phyloP scores from a whole-genome alignment of 345 rosid genomes.

The Murraya paniculata region DNA sequence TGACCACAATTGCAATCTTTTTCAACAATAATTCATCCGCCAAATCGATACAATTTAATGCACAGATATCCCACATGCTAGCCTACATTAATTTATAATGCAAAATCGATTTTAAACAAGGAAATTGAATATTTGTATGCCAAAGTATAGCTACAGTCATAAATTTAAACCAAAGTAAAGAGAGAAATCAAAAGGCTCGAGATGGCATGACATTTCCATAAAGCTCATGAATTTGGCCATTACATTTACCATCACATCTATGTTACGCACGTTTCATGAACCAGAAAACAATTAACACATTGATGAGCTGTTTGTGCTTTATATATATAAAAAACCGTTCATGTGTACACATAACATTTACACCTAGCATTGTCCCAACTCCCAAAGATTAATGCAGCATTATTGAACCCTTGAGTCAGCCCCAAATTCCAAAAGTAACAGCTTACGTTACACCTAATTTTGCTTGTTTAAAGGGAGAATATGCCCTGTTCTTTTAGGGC shows the following conservation, averaged over 20 bases:
- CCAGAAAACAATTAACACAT: slow-evolving; percentile 4
- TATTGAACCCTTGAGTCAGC: slow-evolving; percentile 14
- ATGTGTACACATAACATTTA: slow-evolving; percentile 19
- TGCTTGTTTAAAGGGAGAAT: slow-evolving; percentile 8
- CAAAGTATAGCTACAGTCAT: not conserved
- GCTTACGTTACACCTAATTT: slow-evolving; percentile 13
- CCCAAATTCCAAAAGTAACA: slow-evolving; percentile 13
- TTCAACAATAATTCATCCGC: not conserved
- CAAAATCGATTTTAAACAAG: not conserved
- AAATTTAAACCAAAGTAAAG: not conserved
- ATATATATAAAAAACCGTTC: slow-evolving; percentile 20
- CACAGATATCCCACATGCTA: not conserved
- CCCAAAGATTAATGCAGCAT: slow-evolving; percentile 21
- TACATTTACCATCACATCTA: not conserved
- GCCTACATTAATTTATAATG: not conserved
- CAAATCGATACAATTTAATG: not conserved
- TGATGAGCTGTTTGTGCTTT: slow-evolving; percentile 27
- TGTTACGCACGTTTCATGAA: slow-evolving; percentile 3
- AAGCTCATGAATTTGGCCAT: not conserved
- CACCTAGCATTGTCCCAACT: slow-evolving; percentile 21
- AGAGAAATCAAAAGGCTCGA: not conserved
- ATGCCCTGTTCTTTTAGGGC: not conserved
- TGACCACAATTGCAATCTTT: not conserved
- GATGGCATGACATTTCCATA: not conserved
- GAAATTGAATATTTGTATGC: not conserved